phyloP scores from a whole-genome alignment of 108 stramenopile species.

The Cyclotella choctawhatcheeana region DNA sequence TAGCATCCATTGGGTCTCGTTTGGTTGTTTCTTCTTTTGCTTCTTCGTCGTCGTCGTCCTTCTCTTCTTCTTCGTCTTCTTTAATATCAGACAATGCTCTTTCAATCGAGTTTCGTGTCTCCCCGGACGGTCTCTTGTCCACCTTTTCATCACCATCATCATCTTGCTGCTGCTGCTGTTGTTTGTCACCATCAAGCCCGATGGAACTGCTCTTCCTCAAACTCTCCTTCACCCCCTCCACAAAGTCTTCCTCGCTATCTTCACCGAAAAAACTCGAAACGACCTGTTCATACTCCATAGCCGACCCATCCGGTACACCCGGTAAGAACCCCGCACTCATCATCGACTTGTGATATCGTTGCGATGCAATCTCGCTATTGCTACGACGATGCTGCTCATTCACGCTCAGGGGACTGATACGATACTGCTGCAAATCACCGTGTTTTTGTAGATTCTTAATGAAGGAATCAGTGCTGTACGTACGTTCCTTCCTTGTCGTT shows the following conservation, averaged over 20 bases:
- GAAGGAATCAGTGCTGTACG: conserved; percentile 6
- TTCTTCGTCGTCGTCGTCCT: background rate
- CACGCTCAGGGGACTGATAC: background rate
- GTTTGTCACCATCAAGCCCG: too few relatives aligned
- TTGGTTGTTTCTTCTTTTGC: background rate
- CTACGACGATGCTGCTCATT: background rate
- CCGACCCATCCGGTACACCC: background rate
- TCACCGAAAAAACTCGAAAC: background rate
- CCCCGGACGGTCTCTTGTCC: background rate
- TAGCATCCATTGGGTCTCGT: background rate
- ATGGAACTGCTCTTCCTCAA: background rate
- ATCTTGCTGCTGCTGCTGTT: too few relatives aligned
- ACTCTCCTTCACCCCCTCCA: background rate
- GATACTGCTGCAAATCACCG: conserved; percentile 11
- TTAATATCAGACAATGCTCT: background rate
- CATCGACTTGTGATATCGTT: background rate
- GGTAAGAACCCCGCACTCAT: background rate
- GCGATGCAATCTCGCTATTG: background rate
- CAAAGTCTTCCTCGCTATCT: conserved; percentile 5
- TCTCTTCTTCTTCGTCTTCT: background rate
- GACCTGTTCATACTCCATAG: background rate
- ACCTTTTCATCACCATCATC: background rate
- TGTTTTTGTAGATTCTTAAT: conserved; percentile 17
- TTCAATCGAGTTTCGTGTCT: background rate
- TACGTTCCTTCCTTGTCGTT: background rate